These are phyloP conservation scores for Candida morakotiae DNA, from an alignment of 805 yeast genomes.

Conservation along the genomic window DNA sequence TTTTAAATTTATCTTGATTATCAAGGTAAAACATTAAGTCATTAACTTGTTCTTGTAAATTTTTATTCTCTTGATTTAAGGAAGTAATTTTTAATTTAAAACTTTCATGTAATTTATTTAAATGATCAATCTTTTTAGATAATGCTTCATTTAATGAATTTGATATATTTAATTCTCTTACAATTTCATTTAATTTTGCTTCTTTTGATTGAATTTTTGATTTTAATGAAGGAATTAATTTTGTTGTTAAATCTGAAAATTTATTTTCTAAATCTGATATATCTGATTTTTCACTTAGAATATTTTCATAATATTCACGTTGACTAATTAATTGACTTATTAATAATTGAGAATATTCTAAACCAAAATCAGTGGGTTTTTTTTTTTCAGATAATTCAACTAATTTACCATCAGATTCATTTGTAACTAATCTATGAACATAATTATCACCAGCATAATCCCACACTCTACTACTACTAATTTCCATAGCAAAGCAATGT, in stretches of 20 bases:
- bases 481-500: conserved; percentile 91
- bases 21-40: conserved; percentile 82
- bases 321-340: conserved; percentile 83
- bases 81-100: conserved; percentile 20
- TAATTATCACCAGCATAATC: conserved; percentile 89
- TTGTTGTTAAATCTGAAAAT: conserved; percentile 20
- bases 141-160: conserved; percentile 36
- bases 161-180: conserved; percentile 28
- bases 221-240: conserved; percentile 30
- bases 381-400: conserved; percentile 61
- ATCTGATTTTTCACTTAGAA: conserved; percentile 24
- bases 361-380: conserved; percentile 37
- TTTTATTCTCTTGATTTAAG: conserved; percentile 40
- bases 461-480: conserved; percentile 84
- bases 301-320: conserved; percentile 70
- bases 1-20: conserved; percentile 65
- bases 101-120: conserved; percentile 21
- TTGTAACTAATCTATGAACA: conserved; percentile 81
- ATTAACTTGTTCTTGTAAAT: conserved; percentile 57
- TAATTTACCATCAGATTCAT: conserved; percentile 83
- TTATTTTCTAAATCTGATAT: conserved; percentile 24
- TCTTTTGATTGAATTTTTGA: conserved; percentile 26
- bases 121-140: conserved; percentile 33
- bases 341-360: conserved; percentile 77
- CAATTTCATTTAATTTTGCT: conserved; percentile 22